phyloP scores from a whole-genome alignment of 345 rosid genomes.

The Salix koriyanagi region DNA sequence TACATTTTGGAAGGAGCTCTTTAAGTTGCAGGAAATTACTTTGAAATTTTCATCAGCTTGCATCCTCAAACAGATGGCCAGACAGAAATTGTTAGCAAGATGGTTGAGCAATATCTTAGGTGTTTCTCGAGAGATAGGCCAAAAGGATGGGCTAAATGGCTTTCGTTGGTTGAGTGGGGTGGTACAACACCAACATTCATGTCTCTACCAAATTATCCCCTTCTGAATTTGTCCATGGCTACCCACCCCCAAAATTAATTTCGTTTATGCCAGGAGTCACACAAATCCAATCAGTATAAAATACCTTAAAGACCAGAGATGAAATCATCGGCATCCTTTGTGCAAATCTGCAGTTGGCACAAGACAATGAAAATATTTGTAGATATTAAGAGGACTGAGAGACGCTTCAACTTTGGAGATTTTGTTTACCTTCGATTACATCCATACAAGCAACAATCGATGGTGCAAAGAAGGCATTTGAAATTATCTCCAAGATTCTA shows the following conservation, averaged over 20 bases:
- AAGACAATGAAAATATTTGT: too few relatives aligned
- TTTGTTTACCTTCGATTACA: not conserved
- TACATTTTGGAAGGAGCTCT: not conserved
- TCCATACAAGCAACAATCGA: not conserved
- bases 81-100: not conserved
- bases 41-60: not conserved
- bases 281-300: not conserved
- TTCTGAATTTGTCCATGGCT: not conserved
- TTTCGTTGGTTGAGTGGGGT: not conserved
- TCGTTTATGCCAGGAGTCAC: not conserved
- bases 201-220: not conserved
- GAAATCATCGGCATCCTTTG: too few relatives aligned
- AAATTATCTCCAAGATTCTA: not conserved
- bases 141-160: not conserved
- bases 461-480: not conserved
- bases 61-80: not conserved
- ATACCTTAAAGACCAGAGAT: not conserved
- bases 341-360: too few relatives aligned
- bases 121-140: not conserved
- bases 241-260: not conserved
- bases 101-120: not conserved
- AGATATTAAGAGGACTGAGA: too few relatives aligned
- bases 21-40: not conserved
- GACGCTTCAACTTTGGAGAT: not conserved
- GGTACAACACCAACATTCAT: not conserved